Base-by-base conservation (phyloP, 768 basidiomycete genomes). In the Sporobolomyces roseus region DNA sequence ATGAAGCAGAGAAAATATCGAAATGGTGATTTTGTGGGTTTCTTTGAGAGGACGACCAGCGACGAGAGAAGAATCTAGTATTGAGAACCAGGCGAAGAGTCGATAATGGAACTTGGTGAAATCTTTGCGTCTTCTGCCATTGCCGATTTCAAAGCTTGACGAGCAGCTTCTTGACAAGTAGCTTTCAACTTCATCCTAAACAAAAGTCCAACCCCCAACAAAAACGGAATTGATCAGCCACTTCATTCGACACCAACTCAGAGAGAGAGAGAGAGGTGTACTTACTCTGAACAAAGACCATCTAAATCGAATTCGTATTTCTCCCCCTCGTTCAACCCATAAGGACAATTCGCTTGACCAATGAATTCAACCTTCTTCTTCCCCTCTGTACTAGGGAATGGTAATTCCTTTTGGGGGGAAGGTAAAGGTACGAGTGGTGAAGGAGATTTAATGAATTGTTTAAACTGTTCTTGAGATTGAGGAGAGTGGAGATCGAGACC, bases 131-230 rank as follows among this genome's bases (percentile, higher is more conserved):
- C 71, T 29, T 68, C 67, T 27, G 38, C 48, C 71, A 72, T 72
- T 17, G 71, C 71, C 2, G 41, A 32, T 35, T 41, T 33, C 23
- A 72, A 38, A 35, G 71, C 71, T 29, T 48, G 45, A 9, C 67
- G n/a, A 16, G 71, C 71, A 4, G 66, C 66, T 36, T 72, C 71
- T 33, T 68, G 71, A 35, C 71, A 72, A 41, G 61, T 63, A 48
- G 71, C 71, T 32, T 72, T 72, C 45, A 54, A 32, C 51, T 68
- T 72, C 60, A 72, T 56, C 55, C 68, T 70, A 41, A 25, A 38
- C 30, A 38, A 30, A 6, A 38, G n/a, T n/a, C n/a, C n/a, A n/a
- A n/a, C n/a, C n/a, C n/a, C n/a, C n/a, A n/a, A n/a, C n/a, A n/a
- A n/a, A n/a, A n/a, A n/a, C n/a, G n/a, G n/a, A n/a, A n/a, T n/a